Percentiles rank a stretch among this genome's conserved stretches.
These are phyloP conservation scores for Tephrocybe sp. DNA, from an alignment of 768 basidiomycete species.

Conservation along the genomic window DNA sequence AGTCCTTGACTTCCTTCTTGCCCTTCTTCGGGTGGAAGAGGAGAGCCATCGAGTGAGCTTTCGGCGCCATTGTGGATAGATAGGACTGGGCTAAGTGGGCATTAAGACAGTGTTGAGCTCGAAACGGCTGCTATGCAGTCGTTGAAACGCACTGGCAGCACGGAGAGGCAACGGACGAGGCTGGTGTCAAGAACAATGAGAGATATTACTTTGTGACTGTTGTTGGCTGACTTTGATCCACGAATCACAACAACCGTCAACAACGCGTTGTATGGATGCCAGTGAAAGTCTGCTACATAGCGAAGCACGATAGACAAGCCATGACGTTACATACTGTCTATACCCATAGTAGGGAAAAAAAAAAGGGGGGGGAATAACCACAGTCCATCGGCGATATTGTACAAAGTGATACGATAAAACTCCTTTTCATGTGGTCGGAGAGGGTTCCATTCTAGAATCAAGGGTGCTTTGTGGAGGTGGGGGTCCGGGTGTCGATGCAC, in stretches of 20 bases:
- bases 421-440: conserved; percentile 31
- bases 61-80: conserved; percentile 39
- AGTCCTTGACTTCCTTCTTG: conserved; percentile 36
- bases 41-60: conserved; percentile 38
- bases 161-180: not conserved
- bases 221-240: not conserved
- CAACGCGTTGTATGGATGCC: conserved; percentile 14
- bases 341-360: conserved; percentile 3
- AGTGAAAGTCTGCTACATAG: too few relatives aligned
- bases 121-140: conserved; percentile 14
- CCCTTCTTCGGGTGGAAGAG: conserved; percentile 74
- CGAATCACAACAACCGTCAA: conserved; percentile 7
- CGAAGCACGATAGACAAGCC: not conserved
- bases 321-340: conserved; percentile 11
- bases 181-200: not conserved
- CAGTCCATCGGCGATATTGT: conserved; percentile 10
- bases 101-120: conserved; percentile 14
- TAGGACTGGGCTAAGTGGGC: conserved; percentile 9
- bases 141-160: conserved; percentile 15
- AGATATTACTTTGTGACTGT: not conserved
- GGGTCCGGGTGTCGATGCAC: conserved; percentile 30
- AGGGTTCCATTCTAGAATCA: conserved; percentile 41
- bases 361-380: not conserved
- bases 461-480: conserved; percentile 5
- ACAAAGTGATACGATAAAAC: conserved; percentile 13